These are phyloP conservation scores for Diplodia sapinea DNA, from an alignment of 2,329 filamentous ascomycete species.

Conservation along the genomic window DNA sequence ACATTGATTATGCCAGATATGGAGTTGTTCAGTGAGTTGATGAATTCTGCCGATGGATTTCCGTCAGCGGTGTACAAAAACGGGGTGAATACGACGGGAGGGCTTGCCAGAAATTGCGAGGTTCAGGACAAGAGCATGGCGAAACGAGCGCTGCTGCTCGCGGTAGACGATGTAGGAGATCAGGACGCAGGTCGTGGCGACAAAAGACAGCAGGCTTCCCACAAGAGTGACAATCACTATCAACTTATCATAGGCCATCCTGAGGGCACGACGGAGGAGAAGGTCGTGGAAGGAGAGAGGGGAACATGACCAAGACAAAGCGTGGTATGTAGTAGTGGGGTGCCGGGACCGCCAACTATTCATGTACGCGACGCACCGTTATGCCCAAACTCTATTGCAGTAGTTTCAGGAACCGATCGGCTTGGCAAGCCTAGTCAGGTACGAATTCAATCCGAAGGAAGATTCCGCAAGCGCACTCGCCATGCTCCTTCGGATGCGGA, in stretches of 20 bases:
- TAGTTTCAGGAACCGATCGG: slow-evolving; percentile 18
- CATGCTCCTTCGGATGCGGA: neutral
- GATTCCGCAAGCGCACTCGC: slow-evolving; percentile 1
- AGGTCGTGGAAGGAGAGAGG: neutral
- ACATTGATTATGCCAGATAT: slow-evolving; percentile 50
- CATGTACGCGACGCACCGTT: slow-evolving; percentile 21
- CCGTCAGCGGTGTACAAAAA: neutral
- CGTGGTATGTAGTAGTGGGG: neutral
- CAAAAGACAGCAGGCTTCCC: slow-evolving; percentile 37
- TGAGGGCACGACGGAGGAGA: neutral
- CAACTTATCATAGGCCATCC: slow-evolving; percentile 18
- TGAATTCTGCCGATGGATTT: slow-evolving; percentile 46
- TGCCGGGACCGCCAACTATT: neutral
- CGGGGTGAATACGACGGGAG: neutral
- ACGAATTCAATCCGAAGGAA: neutral
- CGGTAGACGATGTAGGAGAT: slow-evolving; percentile 35
- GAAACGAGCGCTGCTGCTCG: slow-evolving; percentile 36
- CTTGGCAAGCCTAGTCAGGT: neutral
- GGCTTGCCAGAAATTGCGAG: slow-evolving; percentile 36
- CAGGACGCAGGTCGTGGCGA: slow-evolving; percentile 35
- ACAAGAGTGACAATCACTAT: slow-evolving; percentile 35
- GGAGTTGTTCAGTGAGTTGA: slow-evolving; percentile 53
- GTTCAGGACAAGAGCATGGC: slow-evolving; percentile 38
- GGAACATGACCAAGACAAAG: neutral
- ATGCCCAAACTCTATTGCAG: slow-evolving; percentile 1